Evolutionary conservation across 768 basidiomycete species (phyloP), one percentile per base, ranked within the genome.

Genomic region (Termitomyces bulborhizus): DNA sequence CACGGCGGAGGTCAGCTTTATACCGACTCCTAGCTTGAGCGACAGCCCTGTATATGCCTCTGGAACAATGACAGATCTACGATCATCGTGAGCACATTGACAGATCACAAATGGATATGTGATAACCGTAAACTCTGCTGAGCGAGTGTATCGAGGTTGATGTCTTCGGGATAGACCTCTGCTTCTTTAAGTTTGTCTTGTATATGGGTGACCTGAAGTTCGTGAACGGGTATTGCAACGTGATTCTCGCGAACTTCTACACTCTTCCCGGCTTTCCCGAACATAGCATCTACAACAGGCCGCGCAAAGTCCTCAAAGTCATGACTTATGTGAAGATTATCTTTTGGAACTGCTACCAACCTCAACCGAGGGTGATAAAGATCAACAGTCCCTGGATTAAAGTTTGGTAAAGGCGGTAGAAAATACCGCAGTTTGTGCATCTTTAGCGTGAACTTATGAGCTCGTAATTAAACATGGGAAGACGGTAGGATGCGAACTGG

Each of bases 361-460:
- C 81, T 73, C 51, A 84, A 65, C 29, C 65, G 72, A 15, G 81
- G 76, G 56, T 76, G 71, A 52, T 77, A 72, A 9, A 82, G 68
- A 58, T 84, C 79, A 57, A 77, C 79, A 27, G 60, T 60, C n/a
- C 76, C 79, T 5, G 82, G 81, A 0, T 60, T 47, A 43, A 76
- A 69, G 44, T 77, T 66, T 3, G 69, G 72, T 31, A 81, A 69
- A 1, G 82, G 82, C 5, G 78, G 73, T 24, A 83, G 63, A 60
- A 81, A 80, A 40, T 70, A 66, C 16, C 82, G 76, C 6, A 75
- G 77, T 62, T 81, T 81, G 67, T 83, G 80, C 80, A 83, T 80
- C 82, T 83, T 49, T n/a, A 50, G 16, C 42, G 26, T 52, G 41
- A 24, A 26, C 46, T 26, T 36, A 7, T 12, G 6, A n/a, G 31